A percentile compares a stretch with the other conserved stretches of the same genome.
These are phyloP conservation scores for Microbotryum lychnidis-dioicae DNA, from an alignment of 1,284 basidiomycete genomes.

Conservation along the genomic window DNA sequence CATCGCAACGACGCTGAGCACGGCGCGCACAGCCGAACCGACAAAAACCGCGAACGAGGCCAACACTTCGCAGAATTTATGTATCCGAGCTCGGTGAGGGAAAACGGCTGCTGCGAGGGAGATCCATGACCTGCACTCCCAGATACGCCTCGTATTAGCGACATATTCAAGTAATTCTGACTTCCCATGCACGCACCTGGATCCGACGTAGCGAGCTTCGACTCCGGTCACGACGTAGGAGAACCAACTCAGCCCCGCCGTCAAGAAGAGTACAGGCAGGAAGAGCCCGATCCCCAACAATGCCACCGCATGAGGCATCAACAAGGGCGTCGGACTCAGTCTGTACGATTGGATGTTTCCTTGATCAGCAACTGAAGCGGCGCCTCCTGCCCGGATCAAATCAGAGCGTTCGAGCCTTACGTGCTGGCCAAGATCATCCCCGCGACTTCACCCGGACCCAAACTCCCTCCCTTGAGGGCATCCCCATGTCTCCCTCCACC, in stretches of 20 bases:
- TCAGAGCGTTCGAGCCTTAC: neutral
- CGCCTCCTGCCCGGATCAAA: no score
- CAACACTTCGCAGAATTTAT: conserved; percentile 26
- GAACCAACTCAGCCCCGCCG: conserved; percentile 32
- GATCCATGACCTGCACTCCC: conserved; percentile 27
- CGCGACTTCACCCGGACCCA: conserved; percentile 19
- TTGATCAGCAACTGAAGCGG: no score
- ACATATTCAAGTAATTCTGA: neutral
- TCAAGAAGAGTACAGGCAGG: conserved; percentile 31
- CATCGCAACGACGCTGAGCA: conserved; percentile 14
- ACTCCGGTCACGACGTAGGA: conserved; percentile 32
- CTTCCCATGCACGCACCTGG: conserved; percentile 13
- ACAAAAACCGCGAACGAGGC: conserved; percentile 16
- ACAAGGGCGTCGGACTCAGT: conserved; percentile 29
- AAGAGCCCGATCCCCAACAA: conserved; percentile 32
- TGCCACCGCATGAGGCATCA: conserved; percentile 33
- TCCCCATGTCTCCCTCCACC: conserved; percentile 21
- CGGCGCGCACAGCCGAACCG: conserved; percentile 14
- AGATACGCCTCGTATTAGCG: no score
- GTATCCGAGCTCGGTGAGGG: conserved; percentile 30
- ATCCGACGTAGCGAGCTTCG: conserved; percentile 35
- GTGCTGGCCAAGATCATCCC: conserved; percentile 17
- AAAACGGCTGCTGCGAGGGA: conserved; percentile 34
- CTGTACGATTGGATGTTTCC: neutral
- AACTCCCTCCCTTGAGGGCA: conserved; percentile 14